A percentile compares a stretch with the other conserved stretches of the same genome.
Conservation (phyloP, 1,139 yeast species). For the Geotrichum australiense region DNA sequence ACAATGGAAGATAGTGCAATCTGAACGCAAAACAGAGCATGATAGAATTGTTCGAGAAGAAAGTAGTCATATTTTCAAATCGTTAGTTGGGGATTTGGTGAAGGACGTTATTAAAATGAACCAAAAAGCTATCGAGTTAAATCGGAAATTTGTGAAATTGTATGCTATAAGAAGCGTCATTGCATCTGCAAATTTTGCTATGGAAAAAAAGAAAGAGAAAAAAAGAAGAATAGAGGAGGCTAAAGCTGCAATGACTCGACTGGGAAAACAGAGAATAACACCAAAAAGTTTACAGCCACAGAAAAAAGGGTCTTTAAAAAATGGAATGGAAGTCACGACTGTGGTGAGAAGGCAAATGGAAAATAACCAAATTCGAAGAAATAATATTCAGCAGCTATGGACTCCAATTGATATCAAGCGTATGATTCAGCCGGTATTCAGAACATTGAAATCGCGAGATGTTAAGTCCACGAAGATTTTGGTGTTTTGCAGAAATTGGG, state of each 20-base stretch:
- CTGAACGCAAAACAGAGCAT: constrained; percentile 6
- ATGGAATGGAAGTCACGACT: neutral
- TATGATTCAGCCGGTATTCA: constrained; percentile 9
- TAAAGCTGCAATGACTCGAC: constrained; percentile 21
- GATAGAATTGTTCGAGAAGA: constrained; percentile 3
- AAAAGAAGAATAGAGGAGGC: constrained; percentile 23
- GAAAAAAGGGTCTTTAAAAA: neutral
- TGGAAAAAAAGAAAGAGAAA: constrained; percentile 21
- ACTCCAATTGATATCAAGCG: constrained; percentile 22
- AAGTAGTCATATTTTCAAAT: constrained; percentile 7
- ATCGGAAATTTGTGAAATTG: constrained; percentile 15
- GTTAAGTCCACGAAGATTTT: constrained; percentile 1
- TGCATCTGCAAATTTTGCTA: constrained; percentile 22
- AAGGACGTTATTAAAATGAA: constrained; percentile 20
- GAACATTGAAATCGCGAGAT: constrained; percentile 3
- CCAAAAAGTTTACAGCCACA: neutral
- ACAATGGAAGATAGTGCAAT: constrained; percentile 13
- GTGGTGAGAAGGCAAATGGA: constrained; percentile 6
- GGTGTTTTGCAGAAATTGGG: constrained; percentile 29
- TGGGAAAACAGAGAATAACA: constrained; percentile 23
- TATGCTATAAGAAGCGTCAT: constrained; percentile 15
- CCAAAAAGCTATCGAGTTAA: too few species aligned
- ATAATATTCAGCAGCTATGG: constrained; percentile 22
- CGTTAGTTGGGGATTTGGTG: constrained; percentile 19
- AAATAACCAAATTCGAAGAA: constrained; percentile 4